These are phyloP conservation scores for Dendrobium nobile DNA, from an alignment of 106 monocot genomes.

Conservation along the genomic window DNA sequence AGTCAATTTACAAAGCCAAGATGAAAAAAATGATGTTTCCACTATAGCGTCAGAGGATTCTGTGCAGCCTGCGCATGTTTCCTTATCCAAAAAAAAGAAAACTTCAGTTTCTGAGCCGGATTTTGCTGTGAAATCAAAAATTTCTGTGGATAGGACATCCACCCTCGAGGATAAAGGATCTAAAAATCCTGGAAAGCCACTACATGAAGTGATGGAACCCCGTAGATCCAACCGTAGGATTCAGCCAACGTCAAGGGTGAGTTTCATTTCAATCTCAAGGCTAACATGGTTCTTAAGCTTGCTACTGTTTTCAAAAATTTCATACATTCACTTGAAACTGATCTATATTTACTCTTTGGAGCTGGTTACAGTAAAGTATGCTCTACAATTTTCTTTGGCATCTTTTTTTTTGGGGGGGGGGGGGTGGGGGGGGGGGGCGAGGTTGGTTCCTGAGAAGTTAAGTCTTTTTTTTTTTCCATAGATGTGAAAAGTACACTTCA, in stretches of 20 bases:
- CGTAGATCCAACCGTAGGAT: constrained; percentile 90
- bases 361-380: neutral
- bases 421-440: too few species aligned
- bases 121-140: constrained; percentile 27
- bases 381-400: neutral
- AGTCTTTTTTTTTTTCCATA: neutral
- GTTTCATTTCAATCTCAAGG: neutral
- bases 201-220: constrained; percentile 44
- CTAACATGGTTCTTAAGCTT: neutral
- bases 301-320: neutral
- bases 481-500: neutral
- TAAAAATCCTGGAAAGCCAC: constrained; percentile 22
- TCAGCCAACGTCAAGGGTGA: constrained; percentile 93
- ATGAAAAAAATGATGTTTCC: constrained; percentile 9
- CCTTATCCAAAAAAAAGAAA: constrained; percentile 29
- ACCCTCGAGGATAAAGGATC: constrained; percentile 20
- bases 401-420: neutral
- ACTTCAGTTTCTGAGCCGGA: constrained; percentile 9
- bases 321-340: neutral
- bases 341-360: neutral
- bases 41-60: constrained; percentile 19
- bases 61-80: constrained; percentile 13
- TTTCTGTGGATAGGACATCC: constrained; percentile 22
- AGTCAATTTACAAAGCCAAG: constrained; percentile 9
- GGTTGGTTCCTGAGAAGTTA: neutral